Conservation (phyloP, 2,329 filamentous ascomycete species). For the Colletotrichum horii region DNA sequence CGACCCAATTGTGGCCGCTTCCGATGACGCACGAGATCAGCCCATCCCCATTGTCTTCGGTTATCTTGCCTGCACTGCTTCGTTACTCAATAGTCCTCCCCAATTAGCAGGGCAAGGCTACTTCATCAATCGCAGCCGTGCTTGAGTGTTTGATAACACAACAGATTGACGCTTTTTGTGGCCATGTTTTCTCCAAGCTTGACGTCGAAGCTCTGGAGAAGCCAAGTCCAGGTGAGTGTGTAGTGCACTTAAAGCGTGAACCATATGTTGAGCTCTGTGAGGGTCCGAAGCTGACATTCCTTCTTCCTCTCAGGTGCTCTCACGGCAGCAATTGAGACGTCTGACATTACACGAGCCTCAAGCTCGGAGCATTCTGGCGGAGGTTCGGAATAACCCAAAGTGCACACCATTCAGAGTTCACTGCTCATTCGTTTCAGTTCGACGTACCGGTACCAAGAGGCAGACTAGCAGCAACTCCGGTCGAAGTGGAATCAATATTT, state of each 20-base stretch:
- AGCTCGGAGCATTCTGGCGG: not conserved
- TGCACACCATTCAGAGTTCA: not conserved
- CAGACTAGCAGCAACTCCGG: conserved; percentile 21
- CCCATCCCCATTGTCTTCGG: not conserved
- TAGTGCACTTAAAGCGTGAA: not conserved
- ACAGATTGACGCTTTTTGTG: not conserved
- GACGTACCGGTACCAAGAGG: conserved; percentile 29
- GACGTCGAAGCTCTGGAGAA: not conserved
- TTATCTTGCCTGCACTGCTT: not conserved
- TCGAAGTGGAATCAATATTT: conserved; percentile 26
- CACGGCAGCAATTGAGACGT: not conserved
- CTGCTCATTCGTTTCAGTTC: conserved; percentile 20
- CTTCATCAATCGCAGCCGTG: not conserved
- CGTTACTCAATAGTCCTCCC: not conserved
- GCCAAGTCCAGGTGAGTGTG: not conserved
- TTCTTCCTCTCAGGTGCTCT: not conserved
- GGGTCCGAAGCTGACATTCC: not conserved
- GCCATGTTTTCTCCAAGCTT: not conserved
- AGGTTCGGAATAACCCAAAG: not conserved
- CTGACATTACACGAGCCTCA: not conserved
- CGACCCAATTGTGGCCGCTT: not conserved
- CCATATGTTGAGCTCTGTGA: not conserved
- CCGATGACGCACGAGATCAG: not conserved
- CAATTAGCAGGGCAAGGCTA: not conserved
- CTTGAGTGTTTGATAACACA: not conserved